Percentiles rank a stretch among this genome's conserved stretches.
These are phyloP conservation scores for Bruguiera gymnorhiza DNA, from an alignment of 345 rosid genomes.

Conservation along the genomic window DNA sequence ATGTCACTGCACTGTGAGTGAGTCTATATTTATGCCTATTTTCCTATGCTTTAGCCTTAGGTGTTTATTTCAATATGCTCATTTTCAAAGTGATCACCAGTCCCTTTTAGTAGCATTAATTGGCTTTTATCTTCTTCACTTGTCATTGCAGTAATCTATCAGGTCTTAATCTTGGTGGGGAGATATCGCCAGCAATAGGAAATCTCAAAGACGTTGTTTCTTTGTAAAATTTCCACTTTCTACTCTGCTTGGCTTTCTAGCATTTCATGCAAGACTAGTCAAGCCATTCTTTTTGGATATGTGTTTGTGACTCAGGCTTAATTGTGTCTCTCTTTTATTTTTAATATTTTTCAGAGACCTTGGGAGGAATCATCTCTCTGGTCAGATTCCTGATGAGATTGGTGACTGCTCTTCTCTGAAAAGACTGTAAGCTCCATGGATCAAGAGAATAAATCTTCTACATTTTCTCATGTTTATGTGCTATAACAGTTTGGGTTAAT, in stretches of 20 bases:
- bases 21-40: conserved; percentile 23
- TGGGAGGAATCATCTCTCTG: conserved; percentile 66
- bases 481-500: conserved; percentile 1
- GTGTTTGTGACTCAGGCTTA: not conserved
- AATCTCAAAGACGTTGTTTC: conserved; percentile 64
- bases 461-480: not conserved
- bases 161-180: conserved; percentile 85
- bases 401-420: conserved; percentile 79
- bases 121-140: conserved; percentile 18
- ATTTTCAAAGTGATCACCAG: no score
- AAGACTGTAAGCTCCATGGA: conserved; percentile 56
- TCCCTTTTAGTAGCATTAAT: not conserved
- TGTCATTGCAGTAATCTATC: conserved; percentile 65
- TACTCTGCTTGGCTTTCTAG: not conserved
- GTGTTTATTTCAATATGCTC: no score
- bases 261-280: not conserved
- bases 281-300: not conserved
- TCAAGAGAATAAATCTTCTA: not conserved
- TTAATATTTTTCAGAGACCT: conserved; percentile 58
- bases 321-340: not conserved
- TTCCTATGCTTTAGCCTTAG: not conserved
- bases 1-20: conserved; percentile 85
- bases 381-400: conserved; percentile 97
- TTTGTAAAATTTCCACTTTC: conserved; percentile 43
- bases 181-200: conserved; percentile 85